phyloP scores from a whole-genome alignment of 225 moss, liverwort and hornwort genomes.

The Antitrichia curtipendula region DNA sequence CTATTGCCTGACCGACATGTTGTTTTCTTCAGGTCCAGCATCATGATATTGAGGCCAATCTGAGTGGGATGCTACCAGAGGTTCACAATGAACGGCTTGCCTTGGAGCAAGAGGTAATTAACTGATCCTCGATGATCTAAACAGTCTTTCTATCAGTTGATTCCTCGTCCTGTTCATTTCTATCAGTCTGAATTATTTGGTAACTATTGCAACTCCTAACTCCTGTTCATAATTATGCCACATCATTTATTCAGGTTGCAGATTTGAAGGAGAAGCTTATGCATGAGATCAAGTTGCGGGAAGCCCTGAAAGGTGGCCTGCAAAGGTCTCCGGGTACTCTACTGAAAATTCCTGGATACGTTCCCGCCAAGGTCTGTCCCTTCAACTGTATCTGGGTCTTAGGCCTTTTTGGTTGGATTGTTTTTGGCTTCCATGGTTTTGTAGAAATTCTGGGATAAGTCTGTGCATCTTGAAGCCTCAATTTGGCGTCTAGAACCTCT shows the following conservation, averaged over 20 bases:
- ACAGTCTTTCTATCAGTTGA: not conserved
- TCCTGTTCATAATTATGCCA: not conserved
- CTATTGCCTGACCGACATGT: not conserved
- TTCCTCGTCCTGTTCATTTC: not conserved
- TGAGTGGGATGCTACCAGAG: constrained; percentile 3
- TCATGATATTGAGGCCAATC: constrained; percentile 5
- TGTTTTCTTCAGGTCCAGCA: constrained; percentile 2
- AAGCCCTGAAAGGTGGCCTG: constrained; percentile 36
- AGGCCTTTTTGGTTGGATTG: not conserved
- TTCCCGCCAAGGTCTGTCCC: constrained; percentile 30
- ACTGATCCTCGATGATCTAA: not conserved
- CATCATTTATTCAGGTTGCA: constrained; percentile 21
- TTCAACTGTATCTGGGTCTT: not conserved
- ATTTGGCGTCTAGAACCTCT: not conserved
- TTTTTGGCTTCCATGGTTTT: not conserved
- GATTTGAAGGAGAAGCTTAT: constrained; percentile 29
- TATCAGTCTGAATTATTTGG: not conserved
- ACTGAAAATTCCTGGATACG: constrained; percentile 34
- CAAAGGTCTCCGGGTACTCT: constrained; percentile 33
- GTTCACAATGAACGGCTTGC: constrained; percentile 30
- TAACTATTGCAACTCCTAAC: not conserved
- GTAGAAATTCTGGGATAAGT: not conserved
- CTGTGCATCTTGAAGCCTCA: not conserved
- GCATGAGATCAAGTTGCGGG: constrained; percentile 35
- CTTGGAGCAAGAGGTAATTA: constrained; percentile 40